These are phyloP conservation scores for Eucalyptus regnans DNA, from an alignment of 345 rosid genomes.

Conservation along the genomic window DNA sequence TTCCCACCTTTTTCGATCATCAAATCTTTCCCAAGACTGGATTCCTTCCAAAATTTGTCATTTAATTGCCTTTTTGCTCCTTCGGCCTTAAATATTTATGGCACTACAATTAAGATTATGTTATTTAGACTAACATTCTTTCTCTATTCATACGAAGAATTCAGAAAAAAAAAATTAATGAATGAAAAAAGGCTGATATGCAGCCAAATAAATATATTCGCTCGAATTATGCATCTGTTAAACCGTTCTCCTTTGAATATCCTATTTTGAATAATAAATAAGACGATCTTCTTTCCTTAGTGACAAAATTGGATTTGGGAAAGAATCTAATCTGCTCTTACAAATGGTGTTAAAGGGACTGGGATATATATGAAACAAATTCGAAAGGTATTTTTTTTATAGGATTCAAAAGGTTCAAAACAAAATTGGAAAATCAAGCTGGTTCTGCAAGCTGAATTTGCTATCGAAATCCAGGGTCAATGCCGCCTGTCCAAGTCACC, in stretches of 20 bases:
- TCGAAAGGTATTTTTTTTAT: background rate
- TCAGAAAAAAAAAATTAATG: no score
- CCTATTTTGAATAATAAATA: background rate
- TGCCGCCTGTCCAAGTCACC: background rate
- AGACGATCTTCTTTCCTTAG: background rate
- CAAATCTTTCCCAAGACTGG: background rate
- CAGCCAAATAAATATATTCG: background rate
- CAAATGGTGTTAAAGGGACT: background rate
- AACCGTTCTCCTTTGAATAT: background rate
- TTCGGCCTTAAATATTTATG: background rate
- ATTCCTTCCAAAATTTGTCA: background rate
- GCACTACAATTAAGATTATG: background rate
- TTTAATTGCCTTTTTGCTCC: background rate
- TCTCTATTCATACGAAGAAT: background rate
- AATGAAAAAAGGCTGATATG: background rate
- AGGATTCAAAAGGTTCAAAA: background rate
- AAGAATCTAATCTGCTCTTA: background rate
- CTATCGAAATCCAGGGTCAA: background rate
- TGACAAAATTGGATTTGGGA: background rate
- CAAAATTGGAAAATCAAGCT: background rate
- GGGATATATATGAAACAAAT: background rate
- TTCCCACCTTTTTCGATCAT: background rate
- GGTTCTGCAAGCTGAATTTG: background rate
- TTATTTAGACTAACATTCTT: background rate
- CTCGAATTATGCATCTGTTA: background rate